Base-by-base conservation (phyloP, 1,284 basidiomycete genomes). In the Sanghuangporus baumii region DNA sequence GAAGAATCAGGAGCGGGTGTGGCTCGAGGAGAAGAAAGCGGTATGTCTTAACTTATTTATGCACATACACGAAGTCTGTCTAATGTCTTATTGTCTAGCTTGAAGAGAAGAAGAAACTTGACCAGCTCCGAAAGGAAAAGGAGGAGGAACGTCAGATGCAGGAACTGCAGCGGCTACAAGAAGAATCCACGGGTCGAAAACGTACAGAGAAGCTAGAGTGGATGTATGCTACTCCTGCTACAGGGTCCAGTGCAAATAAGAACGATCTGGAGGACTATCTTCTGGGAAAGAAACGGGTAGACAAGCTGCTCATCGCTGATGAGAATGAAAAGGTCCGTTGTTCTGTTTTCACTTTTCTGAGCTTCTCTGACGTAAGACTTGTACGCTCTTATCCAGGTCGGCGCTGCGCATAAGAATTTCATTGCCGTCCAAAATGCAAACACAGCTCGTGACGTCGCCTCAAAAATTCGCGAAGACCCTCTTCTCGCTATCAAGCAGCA, bases 1-100 rank as follows among this genome's bases (percentile, higher is more conserved):
- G 78, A 94, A 93, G 75, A 97, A 98, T 79, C 96, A 98, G 88
- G 94, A 98, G 87, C 87, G 90, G 83, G 96, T 99, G 71, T 99
- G 97, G 96, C 86, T 98, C 66, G 91, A 96, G 76, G 96, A 99
- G 78, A 94, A 97, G 85, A 90, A 93, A 73, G 94, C 94, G 64
- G 91, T 92, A 73, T 71, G 89, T 81, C n/a, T 41, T 5, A 14
- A 38, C 36, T 65, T 16, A 60, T 31, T 61, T 48, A n/a, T n/a
- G 43, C 20, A 20, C 55, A 20, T 23, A 31, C 55, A 46, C 51
- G 52, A 46, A 37, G 57, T 9, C n/a, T 40, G 57, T 48, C 59
- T 54, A 68, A 64, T 68, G n/a, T 38, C n/a, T 37, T 54, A 36
- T 5, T 61, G n/a, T 23, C 48, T 72, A 93, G 91, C 86, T 96